Percentiles rank a stretch among this genome's conserved stretches.
Evolutionary conservation across 805 yeast genomes (phyloP).

Genomic region (Yamadazyma takamatsuzukensis): DNA sequence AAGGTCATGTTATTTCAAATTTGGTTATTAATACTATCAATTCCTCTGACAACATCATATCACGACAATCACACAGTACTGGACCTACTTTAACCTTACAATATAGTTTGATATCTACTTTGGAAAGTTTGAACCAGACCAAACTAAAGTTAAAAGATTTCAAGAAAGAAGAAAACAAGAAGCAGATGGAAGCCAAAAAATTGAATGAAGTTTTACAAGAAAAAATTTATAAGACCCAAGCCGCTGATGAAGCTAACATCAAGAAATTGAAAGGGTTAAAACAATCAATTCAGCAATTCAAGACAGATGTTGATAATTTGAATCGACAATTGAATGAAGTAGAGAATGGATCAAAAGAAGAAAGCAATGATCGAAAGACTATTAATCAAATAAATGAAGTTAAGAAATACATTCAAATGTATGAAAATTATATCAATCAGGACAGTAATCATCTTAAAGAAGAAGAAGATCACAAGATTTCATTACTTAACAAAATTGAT

Average conservation of each 20-base stretch:
- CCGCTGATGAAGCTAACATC: conserved; percentile 26
- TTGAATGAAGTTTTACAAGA: conserved; percentile 29
- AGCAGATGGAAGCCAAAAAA: conserved; percentile 27
- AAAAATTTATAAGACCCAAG: conserved; percentile 28
- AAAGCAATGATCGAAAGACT: background rate
- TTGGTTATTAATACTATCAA: conserved; percentile 30
- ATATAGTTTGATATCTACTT: conserved; percentile 28
- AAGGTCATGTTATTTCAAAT: conserved; percentile 12
- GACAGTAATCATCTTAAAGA: conserved; percentile 19
- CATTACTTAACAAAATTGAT: conserved; percentile 18
- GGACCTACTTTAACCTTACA: conserved; percentile 25
- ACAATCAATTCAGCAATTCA: conserved; percentile 37
- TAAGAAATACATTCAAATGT: conserved; percentile 18
- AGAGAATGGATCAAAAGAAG: background rate
- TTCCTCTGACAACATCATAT: too few species aligned
- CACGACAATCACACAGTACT: too few species aligned
- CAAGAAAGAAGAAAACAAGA: conserved; percentile 37
- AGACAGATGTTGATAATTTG: conserved; percentile 24
- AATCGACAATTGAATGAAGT: conserved; percentile 6
- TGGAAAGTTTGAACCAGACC: conserved; percentile 21
- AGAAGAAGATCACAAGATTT: conserved; percentile 20
- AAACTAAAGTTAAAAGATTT: conserved; percentile 25
- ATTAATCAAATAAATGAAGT: conserved; percentile 19
- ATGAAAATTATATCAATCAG: conserved; percentile 21
- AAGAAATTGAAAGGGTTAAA: conserved; percentile 37